Percentiles rank a stretch among this genome's conserved stretches.
Conservation (phyloP, 495 filamentous ascomycete genomes). For the Penicillium waksmanii region DNA sequence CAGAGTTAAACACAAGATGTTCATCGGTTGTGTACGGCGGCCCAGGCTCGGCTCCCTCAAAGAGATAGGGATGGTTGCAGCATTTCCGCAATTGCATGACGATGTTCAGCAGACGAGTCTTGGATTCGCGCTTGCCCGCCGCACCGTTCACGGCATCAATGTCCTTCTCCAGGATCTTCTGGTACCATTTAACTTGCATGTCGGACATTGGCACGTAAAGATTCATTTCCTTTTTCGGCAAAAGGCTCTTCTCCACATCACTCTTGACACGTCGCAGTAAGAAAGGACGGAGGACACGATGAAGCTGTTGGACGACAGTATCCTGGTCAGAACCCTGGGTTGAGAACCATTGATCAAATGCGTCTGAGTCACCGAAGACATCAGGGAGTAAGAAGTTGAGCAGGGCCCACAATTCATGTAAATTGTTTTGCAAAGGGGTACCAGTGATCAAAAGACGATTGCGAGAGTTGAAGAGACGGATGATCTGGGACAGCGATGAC, state of each 20-base stretch:
- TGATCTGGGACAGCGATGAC: conserved; percentile 94
- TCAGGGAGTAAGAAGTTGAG: conserved; percentile 97
- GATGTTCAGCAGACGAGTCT: conserved; percentile 97
- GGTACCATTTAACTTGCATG: conserved; percentile 99
- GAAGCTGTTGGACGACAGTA: conserved; percentile 94
- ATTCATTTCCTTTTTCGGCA: conserved; percentile 98
- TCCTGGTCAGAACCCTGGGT: conserved; percentile 88
- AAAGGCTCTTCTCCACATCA: conserved; percentile 96
- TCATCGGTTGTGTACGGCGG: conserved; percentile 98
- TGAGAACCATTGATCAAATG: conserved; percentile 99
- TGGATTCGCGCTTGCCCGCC: conserved; percentile 95
- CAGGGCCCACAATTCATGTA: conserved; percentile 98
- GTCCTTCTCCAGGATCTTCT: conserved; percentile 98
- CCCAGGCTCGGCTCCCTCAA: conserved; percentile 96
- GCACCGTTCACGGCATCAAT: conserved; percentile 99
- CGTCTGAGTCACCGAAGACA: conserved; percentile 95
- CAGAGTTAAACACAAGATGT: conserved; percentile 89
- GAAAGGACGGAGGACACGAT: conserved; percentile 92
- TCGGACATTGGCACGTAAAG: conserved; percentile 98
- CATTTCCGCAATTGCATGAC: conserved; percentile 99
- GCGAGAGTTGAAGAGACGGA: conserved; percentile 93
- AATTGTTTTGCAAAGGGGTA: conserved; percentile 96
- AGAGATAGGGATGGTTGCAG: conserved; percentile 98
- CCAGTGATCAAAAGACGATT: conserved; percentile 96
- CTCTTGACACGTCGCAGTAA: conserved; percentile 94